These are phyloP conservation scores for Erucastrum elatum DNA, from an alignment of 345 rosid species.

Conservation along the genomic window DNA sequence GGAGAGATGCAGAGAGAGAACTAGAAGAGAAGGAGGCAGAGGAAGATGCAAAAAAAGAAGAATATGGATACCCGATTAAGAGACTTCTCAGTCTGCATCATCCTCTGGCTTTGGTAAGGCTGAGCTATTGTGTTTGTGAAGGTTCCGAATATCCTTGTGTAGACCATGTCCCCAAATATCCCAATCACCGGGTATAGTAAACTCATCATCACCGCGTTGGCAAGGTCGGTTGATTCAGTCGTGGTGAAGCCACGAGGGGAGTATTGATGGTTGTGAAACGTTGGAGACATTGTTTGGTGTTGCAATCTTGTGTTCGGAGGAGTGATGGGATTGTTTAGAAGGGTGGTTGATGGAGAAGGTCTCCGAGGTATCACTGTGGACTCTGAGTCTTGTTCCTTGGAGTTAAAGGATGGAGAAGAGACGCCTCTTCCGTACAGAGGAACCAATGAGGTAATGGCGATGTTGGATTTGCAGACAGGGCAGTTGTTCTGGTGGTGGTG, in stretches of 20 bases:
- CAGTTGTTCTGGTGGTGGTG: slow-evolving; percentile 50
- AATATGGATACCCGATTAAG: slow-evolving; percentile 75
- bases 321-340: neutral
- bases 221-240: slow-evolving; percentile 43
- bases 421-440: slow-evolving; percentile 86
- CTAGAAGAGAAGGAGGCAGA: slow-evolving; percentile 61
- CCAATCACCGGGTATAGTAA: slow-evolving; percentile 52
- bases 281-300: slow-evolving; percentile 30
- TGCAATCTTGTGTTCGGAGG: slow-evolving; percentile 23
- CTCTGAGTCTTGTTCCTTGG: slow-evolving; percentile 29
- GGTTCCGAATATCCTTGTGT: slow-evolving; percentile 51
- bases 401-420: slow-evolving; percentile 28
- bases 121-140: slow-evolving; percentile 52
- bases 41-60: slow-evolving; percentile 69
- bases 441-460: slow-evolving; percentile 65
- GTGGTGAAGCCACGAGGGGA: slow-evolving; percentile 44
- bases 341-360: slow-evolving; percentile 44
- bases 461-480: slow-evolving; percentile 81
- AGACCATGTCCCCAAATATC: slow-evolving; percentile 65
- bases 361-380: slow-evolving; percentile 56
- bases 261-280: slow-evolving; percentile 29
- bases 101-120: slow-evolving; percentile 56
- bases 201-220: slow-evolving; percentile 48
- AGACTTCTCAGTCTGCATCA: slow-evolving; percentile 65
- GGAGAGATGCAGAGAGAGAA: neutral